Conservation (phyloP, 2,329 filamentous ascomycete species). For the Arachnomyces sp. region DNA sequence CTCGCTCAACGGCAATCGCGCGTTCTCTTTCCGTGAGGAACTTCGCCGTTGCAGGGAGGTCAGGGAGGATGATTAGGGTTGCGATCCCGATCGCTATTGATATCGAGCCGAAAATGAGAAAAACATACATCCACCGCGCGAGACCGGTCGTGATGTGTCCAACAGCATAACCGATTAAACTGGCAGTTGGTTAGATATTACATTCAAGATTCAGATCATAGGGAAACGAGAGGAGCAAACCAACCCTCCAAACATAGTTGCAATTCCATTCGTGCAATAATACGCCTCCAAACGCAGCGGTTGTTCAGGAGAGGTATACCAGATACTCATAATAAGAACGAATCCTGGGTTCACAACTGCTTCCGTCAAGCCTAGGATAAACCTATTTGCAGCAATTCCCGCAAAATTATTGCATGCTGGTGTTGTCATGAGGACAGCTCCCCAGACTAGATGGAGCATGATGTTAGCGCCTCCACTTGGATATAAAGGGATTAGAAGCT, state of each 20-base stretch:
- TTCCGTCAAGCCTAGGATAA: slow-evolving; percentile 43
- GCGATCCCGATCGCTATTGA: slow-evolving; percentile 31
- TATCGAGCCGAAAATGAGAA: slow-evolving; percentile 45
- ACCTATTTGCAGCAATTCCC: slow-evolving; percentile 38
- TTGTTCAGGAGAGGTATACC: slow-evolving; percentile 43
- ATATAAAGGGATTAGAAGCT: not conserved
- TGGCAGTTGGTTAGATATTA: slow-evolving; percentile 4
- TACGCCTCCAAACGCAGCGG: slow-evolving; percentile 48
- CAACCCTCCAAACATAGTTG: slow-evolving; percentile 53
- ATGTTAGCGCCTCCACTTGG: slow-evolving; percentile 12
- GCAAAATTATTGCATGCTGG: slow-evolving; percentile 38
- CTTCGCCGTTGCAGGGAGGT: slow-evolving; percentile 38
- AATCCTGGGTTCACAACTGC: slow-evolving; percentile 44
- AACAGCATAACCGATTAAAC: slow-evolving; percentile 50
- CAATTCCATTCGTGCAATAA: slow-evolving; percentile 54
- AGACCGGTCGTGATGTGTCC: slow-evolving; percentile 51
- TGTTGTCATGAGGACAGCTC: slow-evolving; percentile 37
- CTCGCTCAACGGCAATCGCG: slow-evolving; percentile 46
- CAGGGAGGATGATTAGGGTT: slow-evolving; percentile 34
- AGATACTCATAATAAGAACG: slow-evolving; percentile 46
- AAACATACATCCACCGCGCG: slow-evolving; percentile 50
- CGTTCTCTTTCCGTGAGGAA: slow-evolving; percentile 36
- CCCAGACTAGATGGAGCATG: slow-evolving; percentile 29
- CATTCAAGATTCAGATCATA: too few relatives aligned
- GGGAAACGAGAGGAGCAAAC: slow-evolving; percentile 16